Evolutionary conservation across 2,329 filamentous ascomycete species (phyloP), one percentile per base, ranked within the genome.

Genomic region (Fusarium bactridioides): DNA sequence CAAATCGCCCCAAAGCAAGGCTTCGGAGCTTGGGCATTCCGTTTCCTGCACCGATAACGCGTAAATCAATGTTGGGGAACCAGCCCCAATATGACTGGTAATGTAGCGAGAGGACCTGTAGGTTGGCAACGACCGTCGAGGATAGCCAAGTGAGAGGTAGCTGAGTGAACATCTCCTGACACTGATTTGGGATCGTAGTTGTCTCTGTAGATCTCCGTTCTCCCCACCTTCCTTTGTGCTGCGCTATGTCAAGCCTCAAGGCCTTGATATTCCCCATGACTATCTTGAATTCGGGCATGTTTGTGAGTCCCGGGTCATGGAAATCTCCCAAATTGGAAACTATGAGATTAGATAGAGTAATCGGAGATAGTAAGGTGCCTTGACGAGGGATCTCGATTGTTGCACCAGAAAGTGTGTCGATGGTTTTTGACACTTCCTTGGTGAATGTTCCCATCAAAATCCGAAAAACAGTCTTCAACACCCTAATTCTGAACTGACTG

Each of bases 51-150:
- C 50, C 25, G 10, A 54, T 7, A 4, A 21, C 25, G 4, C 50
- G 6, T 21, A 55, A 29, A n/a, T 62, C 58, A 15, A 62, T 12
- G n/a, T n/a, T 61, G 1, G 35, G 48, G 7, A 37, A 40, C 35
- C 58, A 62, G 1, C 63, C 37, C 58, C 57, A 65, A 7, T n/a
- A 61, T 5, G 31, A 38, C 10, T 65, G 37, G 1, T 62, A 44
- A 61, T 50, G 18, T 3, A 56, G 35, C 16, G 63, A 65, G 27
- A 65, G 63, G 9, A 13, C 25, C 13, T 55, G 57, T 9, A 65
- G 5, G 2, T 65, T 62, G 43, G 63, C 27, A 1, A 10, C 21
- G 3, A 23, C 27, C 19, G 25, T 19, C 1, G 33, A 25, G 7
- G 48, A 62, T 0, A 62, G 16, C 63, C 63, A 65, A 11, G 57